These are phyloP conservation scores for Wickerhamiella sergipiensis DNA, from an alignment of 805 yeast species.

Conservation along the genomic window DNA sequence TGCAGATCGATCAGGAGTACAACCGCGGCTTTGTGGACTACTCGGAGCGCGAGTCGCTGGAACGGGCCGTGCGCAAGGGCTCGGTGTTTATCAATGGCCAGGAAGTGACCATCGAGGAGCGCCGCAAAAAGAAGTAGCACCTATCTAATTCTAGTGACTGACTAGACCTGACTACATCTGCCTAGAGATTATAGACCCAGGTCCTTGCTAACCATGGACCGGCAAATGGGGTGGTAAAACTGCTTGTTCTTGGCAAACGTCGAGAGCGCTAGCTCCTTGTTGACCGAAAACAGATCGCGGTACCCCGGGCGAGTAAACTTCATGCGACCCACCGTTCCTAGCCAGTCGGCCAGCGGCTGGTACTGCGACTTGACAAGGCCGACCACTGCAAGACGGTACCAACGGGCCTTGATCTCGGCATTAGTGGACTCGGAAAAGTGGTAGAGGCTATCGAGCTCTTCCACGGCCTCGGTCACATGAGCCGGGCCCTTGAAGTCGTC, in stretches of 20 bases:
- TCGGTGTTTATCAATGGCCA: constrained; percentile 13
- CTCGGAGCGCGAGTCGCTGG: constrained; percentile 20
- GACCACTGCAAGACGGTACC: constrained; percentile 53
- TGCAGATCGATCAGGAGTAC: constrained; percentile 21
- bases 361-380: constrained; percentile 35
- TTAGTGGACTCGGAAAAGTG: constrained; percentile 43
- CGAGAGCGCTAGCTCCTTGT: constrained; percentile 46
- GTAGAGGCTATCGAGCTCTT: constrained; percentile 28
- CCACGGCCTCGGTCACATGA: constrained; percentile 24
- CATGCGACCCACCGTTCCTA: constrained; percentile 89
- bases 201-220: constrained; percentile 72
- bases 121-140: constrained; percentile 5
- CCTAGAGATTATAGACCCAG: constrained; percentile 29
- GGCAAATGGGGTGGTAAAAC: constrained; percentile 75
- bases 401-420: constrained; percentile 71
- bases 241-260: constrained; percentile 49
- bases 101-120: constrained; percentile 19
- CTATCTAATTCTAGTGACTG: no score
- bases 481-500: constrained; percentile 28
- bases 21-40: constrained; percentile 28
- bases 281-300: constrained; percentile 47
- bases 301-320: constrained; percentile 85
- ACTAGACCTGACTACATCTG: no score
- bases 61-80: constrained; percentile 23
- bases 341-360: constrained; percentile 58